Percentiles rank a stretch among this genome's conserved stretches.
Conservation (phyloP, 179 eudicot genomes). For the Sideroxylon spinosum region DNA sequence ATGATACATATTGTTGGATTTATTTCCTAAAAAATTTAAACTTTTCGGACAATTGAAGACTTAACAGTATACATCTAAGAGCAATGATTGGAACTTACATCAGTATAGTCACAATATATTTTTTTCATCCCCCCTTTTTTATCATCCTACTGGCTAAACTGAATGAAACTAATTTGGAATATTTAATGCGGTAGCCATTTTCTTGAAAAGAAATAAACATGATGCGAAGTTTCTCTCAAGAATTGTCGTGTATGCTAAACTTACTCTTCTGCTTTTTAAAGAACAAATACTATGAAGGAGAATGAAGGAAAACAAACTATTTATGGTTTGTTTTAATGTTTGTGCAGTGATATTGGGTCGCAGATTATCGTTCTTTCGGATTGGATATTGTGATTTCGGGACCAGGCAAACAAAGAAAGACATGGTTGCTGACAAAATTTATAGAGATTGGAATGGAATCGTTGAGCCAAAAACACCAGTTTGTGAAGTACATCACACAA, state of each 20-base stretch:
- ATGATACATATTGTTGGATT: too few species aligned
- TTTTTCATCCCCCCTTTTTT: not conserved
- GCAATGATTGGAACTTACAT: not conserved
- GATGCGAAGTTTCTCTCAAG: too few species aligned
- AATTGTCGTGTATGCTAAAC: too few species aligned
- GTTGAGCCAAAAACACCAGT: too few species aligned
- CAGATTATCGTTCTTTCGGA: not conserved
- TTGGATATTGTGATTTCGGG: too few species aligned
- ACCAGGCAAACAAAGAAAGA: too few species aligned
- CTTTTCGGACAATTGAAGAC: too few species aligned
- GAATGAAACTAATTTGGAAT: not conserved
- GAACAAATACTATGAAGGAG: not conserved
- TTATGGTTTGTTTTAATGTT: not conserved
- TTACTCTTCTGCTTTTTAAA: not conserved
- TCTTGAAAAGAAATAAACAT: not conserved
- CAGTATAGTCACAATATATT: not conserved
- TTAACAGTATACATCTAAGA: not conserved
- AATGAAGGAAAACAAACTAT: not conserved
- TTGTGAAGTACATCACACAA: too few species aligned
- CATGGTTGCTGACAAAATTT: too few species aligned
- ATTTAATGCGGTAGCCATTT: not conserved
- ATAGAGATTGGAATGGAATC: too few species aligned
- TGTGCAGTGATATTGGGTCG: constrained; percentile 13
- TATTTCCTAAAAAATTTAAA: too few species aligned
- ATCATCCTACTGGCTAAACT: not conserved